Percentiles rank a stretch among this genome's conserved stretches.
phyloP scores from a whole-genome alignment of 805 yeast genomes.

The Cyberlindnera amylophila region DNA sequence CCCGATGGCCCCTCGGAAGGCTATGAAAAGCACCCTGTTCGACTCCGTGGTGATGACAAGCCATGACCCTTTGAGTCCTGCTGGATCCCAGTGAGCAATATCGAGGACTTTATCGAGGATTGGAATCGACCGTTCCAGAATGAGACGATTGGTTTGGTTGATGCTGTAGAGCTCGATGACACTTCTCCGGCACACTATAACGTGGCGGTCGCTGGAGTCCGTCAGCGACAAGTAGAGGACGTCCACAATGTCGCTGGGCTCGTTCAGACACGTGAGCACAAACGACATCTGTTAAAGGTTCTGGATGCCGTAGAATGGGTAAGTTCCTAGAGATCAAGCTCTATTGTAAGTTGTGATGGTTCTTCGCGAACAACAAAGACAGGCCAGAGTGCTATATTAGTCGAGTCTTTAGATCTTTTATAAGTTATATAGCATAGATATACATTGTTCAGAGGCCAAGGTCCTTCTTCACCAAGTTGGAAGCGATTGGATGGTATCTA shows the following conservation, averaged over 20 bases:
- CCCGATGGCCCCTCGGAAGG: slow-evolving; percentile 11
- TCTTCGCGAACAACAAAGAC: too few species aligned
- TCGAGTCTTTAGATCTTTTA: too few species aligned
- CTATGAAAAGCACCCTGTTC: slow-evolving; percentile 15
- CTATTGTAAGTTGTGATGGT: too few species aligned
- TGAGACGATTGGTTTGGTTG: neutral
- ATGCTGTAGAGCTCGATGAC: slow-evolving; percentile 15
- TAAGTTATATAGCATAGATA: neutral
- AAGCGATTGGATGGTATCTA: slow-evolving; percentile 82
- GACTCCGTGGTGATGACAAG: slow-evolving; percentile 16
- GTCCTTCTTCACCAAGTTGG: slow-evolving; percentile 79
- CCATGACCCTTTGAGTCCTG: slow-evolving; percentile 13
- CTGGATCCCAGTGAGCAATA: slow-evolving; percentile 10
- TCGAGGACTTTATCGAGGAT: slow-evolving; percentile 19
- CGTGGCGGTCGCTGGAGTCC: slow-evolving; percentile 3
- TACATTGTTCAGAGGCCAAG: slow-evolving; percentile 38
- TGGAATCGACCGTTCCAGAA: slow-evolving; percentile 11
- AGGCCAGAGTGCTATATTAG: too few species aligned
- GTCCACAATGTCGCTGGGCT: slow-evolving; percentile 10
- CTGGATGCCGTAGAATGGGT: too few species aligned
- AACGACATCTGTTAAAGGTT: slow-evolving; percentile 6
- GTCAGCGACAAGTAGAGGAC: slow-evolving; percentile 4
- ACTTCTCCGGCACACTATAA: slow-evolving; percentile 17
- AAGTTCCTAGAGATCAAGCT: too few species aligned
- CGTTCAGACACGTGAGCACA: slow-evolving; percentile 13